A percentile compares a stretch with the other conserved stretches of the same genome.
Evolutionary conservation across 1,284 basidiomycete species (phyloP).

Genomic region (Irpex sp.): DNA sequence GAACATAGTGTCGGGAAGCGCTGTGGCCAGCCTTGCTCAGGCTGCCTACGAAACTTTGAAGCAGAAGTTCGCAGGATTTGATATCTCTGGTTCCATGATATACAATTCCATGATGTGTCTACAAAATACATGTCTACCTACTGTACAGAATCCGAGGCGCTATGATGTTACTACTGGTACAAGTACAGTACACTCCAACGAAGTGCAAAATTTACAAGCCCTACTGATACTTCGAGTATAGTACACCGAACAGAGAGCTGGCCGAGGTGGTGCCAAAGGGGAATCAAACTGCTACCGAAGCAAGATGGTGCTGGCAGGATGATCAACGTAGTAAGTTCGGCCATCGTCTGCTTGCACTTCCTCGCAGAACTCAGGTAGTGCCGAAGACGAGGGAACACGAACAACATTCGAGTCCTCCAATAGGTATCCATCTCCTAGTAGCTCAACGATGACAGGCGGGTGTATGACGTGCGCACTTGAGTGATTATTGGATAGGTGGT

Average conservation of each 20-base stretch:
- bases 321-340: constrained; percentile 10
- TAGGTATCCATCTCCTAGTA: constrained; percentile 7
- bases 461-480: neutral
- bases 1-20: neutral
- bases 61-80: neutral
- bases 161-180: too few species aligned
- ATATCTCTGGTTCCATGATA: too few species aligned
- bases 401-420: neutral
- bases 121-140: too few species aligned
- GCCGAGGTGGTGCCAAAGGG: too few species aligned
- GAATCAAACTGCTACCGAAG: neutral
- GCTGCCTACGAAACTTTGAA: neutral
- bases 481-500: neutral
- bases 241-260: neutral
- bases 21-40: neutral
- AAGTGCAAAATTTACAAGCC: neutral
- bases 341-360: constrained; percentile 3
- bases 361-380: constrained; percentile 13
- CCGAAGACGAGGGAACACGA: neutral
- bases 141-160: too few species aligned
- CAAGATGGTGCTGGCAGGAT: neutral
- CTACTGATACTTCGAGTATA: neutral
- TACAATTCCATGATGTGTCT: too few species aligned
- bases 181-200: too few species aligned
- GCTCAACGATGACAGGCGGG: constrained; percentile 2